A percentile compares a stretch with the other conserved stretches of the same genome.
These are phyloP conservation scores for Flaveria sonorensis DNA, from an alignment of 129 eudicot genomes.

Conservation along the genomic window DNA sequence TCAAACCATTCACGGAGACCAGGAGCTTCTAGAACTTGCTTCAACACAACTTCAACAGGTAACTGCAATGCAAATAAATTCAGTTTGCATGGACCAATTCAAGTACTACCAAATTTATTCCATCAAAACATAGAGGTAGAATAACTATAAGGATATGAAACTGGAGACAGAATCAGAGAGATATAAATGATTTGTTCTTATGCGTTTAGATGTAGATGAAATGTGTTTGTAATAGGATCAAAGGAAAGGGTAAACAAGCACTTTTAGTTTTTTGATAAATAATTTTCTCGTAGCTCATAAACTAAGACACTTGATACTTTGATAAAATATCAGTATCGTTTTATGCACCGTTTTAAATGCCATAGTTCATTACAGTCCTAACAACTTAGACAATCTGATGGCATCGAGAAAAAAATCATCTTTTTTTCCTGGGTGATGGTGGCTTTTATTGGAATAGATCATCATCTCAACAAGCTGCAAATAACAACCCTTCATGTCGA, in stretches of 20 bases:
- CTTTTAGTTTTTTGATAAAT: background rate
- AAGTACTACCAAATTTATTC: constrained; percentile 9
- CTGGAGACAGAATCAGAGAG: background rate
- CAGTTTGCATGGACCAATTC: background rate
- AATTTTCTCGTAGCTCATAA: background rate
- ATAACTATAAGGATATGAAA: constrained; percentile 1
- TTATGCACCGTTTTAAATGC: background rate
- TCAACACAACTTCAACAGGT: constrained; percentile 59
- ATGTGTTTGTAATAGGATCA: background rate
- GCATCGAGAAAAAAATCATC: background rate
- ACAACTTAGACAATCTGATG: background rate
- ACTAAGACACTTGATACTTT: background rate
- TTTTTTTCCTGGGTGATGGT: background rate
- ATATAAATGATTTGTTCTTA: background rate
- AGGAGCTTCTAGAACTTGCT: constrained; percentile 73
- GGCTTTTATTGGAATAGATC: background rate
- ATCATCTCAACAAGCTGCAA: background rate
- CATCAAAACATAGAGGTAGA: constrained; percentile 1
- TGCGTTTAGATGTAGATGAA: background rate
- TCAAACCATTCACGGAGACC: constrained; percentile 90
- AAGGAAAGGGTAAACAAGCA: background rate
- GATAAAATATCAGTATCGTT: background rate
- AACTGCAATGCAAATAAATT: constrained; percentile 53
- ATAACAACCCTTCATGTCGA: background rate
- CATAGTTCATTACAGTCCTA: background rate